Evolutionary conservation across 148 eudicot species (phyloP).

Genomic region (Rhododendron vialii): DNA sequence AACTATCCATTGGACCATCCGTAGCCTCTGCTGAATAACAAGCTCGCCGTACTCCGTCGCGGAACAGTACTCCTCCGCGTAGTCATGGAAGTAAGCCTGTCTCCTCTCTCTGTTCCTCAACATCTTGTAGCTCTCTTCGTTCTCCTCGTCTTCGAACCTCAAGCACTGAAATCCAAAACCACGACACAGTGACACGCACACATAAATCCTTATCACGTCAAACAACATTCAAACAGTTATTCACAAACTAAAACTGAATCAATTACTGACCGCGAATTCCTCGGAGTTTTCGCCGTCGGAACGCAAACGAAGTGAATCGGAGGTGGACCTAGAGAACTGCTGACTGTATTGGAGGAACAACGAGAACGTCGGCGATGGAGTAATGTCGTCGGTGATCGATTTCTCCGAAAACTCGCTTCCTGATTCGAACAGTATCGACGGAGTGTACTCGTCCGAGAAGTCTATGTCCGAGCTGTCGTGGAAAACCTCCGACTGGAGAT

Average conservation of each 20-base stretch:
- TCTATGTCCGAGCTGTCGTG: slow-evolving; percentile 25
- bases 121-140: slow-evolving; percentile 70
- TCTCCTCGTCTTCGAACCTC: slow-evolving; percentile 60
- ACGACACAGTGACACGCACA: background rate
- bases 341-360: slow-evolving; percentile 48
- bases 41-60: slow-evolving; percentile 53
- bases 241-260: background rate
- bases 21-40: slow-evolving; percentile 72
- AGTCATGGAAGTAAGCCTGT: slow-evolving; percentile 55
- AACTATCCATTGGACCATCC: slow-evolving; percentile 91
- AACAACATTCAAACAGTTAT: background rate
- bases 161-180: slow-evolving; percentile 21
- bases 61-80: slow-evolving; percentile 62
- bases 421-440: slow-evolving; percentile 64
- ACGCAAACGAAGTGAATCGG: slow-evolving; percentile 7
- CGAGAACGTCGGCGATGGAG: slow-evolving; percentile 60
- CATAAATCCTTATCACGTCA: background rate
- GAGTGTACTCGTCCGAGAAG: slow-evolving; percentile 51
- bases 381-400: slow-evolving; percentile 35
- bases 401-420: slow-evolving; percentile 88
- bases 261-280: slow-evolving; percentile 39
- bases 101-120: slow-evolving; percentile 78
- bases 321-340: slow-evolving; percentile 43
- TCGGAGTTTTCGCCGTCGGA: slow-evolving; percentile 22
- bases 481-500: slow-evolving; percentile 40